These are phyloP conservation scores for Picea sitchensis DNA, from an alignment of 75 land plant genomes.

Conservation along the genomic window DNA sequence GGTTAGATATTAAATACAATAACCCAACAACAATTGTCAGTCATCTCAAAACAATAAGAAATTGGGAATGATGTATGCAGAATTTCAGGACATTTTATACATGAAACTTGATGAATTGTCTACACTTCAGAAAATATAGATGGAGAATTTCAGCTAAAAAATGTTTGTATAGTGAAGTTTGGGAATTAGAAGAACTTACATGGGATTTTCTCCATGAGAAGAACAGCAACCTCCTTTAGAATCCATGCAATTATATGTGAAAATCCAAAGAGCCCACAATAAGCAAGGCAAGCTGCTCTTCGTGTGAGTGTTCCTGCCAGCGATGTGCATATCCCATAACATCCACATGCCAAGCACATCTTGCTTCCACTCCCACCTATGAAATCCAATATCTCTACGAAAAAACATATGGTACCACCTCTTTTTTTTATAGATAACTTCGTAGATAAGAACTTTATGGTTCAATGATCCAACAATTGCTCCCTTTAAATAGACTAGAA, in stretches of 20 bases:
- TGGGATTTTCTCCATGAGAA: slow-evolving; percentile 60
- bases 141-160: no score
- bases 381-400: no score
- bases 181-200: slow-evolving; percentile 27
- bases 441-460: no score
- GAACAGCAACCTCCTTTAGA: slow-evolving; percentile 66
- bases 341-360: slow-evolving; percentile 51
- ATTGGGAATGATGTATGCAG: background rate
- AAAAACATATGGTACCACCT: no score
- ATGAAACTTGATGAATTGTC: background rate
- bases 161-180: background rate
- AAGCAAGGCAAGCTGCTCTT: slow-evolving; percentile 65
- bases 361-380: no score
- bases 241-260: slow-evolving; percentile 76
- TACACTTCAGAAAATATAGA: no score
- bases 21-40: no score
- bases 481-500: no score
- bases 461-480: no score
- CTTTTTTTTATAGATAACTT: no score
- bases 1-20: no score
- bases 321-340: slow-evolving; percentile 44
- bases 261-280: slow-evolving; percentile 72
- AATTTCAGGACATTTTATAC: background rate
- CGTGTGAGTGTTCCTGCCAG: slow-evolving; percentile 60
- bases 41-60: background rate